Base-by-base conservation (phyloP, 495 filamentous ascomycete genomes). In the Bacidia gigantensis region DNA sequence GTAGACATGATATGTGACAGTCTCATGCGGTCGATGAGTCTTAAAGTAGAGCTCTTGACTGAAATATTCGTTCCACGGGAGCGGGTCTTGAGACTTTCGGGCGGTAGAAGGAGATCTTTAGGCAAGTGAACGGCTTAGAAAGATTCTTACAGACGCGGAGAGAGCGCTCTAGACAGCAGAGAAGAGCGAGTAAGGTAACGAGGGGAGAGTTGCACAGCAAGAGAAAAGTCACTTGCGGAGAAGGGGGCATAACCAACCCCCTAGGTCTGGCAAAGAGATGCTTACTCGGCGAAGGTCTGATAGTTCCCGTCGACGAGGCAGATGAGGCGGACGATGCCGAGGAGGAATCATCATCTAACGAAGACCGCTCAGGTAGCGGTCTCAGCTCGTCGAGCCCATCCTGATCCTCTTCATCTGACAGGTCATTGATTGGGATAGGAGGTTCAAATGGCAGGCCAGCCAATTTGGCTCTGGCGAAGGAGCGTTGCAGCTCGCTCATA, bases 61-160 rank as follows among this genome's bases (percentile, higher is more conserved):
- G 68, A 95, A 96, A 70, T 89, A 95, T 45, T 84, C 79, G 14
- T 82, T 84, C 92, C 92, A 98, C 52, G 78, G 72, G n/a, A 89
- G 57, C 26, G 75, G 64, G 62, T 56, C 65, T 56, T 64, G 26
- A 5, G 47, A 26, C 14, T 46, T 57, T 41, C 38, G 50, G 35
- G 29, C 22, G 24, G 50, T 18, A 25, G 47, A 9, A n/a, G 24
- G 23, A 32, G 50, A 50, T 39, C 41, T 50, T 20, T 35, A 50
- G 9, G 29, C 26, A 22, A 47, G 20, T 24, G 25, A 24, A 26
- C 18, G 20, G 44, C 20, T 24, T 38, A 43, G 26, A 29, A 39
- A 53, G 39, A 12, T n/a, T 26, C 12, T 22, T 11, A 2, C 45
- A 20, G 26, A 52, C 17, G 29, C 29, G 14, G 7, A 35, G 29